Evolutionary conservation across 2,329 filamentous ascomycete genomes (phyloP).

Genomic region (Pseudogymnoascus sp.): DNA sequence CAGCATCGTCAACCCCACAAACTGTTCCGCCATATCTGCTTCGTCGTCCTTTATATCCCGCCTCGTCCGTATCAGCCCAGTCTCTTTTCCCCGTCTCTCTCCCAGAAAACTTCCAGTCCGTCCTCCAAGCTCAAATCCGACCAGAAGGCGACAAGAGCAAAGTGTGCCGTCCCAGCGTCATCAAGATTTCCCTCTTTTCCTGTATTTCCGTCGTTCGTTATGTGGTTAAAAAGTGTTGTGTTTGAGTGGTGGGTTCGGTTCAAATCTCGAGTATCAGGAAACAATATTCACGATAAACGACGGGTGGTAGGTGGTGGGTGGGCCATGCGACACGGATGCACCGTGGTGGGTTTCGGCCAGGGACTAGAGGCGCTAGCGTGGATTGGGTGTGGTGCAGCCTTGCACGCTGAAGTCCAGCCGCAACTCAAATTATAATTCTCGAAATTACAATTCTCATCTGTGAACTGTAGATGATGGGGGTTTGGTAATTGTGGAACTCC

Average conservation of each 20-base stretch:
- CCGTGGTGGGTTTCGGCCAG: background rate
- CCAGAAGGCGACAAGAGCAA: background rate
- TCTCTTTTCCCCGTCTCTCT: background rate
- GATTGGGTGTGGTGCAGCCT: background rate
- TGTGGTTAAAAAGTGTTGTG: background rate
- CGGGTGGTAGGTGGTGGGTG: background rate
- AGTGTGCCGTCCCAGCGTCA: background rate
- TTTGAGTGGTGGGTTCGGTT: background rate
- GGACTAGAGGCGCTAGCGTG: background rate
- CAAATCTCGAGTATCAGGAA: background rate
- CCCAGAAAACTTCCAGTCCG: background rate
- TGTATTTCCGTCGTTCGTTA: background rate
- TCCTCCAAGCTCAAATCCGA: background rate
- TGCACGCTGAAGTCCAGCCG: background rate
- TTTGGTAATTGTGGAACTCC: background rate
- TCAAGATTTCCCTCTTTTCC: background rate
- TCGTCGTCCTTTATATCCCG: background rate
- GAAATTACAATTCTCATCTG: too few species aligned
- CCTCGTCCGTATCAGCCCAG: background rate
- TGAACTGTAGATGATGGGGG: background rate
- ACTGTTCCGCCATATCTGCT: slow-evolving; percentile 24
- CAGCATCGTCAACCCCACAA: slow-evolving; percentile 30
- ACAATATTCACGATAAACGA: background rate
- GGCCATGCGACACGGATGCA: background rate
- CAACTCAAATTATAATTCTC: background rate